Evolutionary conservation across 2,329 filamentous ascomycete genomes (phyloP).

Genomic region (Monosporascus cannonballus): DNA sequence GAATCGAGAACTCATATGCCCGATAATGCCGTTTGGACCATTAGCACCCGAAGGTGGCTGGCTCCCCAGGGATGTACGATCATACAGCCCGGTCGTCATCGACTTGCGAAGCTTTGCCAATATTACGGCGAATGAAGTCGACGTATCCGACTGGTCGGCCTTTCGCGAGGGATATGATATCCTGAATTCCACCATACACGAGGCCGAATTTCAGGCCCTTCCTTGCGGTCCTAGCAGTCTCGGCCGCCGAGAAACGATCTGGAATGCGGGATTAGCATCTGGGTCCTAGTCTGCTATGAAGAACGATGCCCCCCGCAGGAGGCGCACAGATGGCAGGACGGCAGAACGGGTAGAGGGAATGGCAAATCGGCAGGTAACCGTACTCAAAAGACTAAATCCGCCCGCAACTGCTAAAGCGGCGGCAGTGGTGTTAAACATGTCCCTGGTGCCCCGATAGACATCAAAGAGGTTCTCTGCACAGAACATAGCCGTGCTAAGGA

Average conservation of each 20-base stretch:
- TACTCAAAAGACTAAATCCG: slow-evolving; percentile 80
- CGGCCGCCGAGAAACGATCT: slow-evolving; percentile 77
- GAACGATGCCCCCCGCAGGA: background rate
- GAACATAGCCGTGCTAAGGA: slow-evolving; percentile 73
- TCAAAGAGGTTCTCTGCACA: slow-evolving; percentile 82
- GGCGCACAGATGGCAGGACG: background rate
- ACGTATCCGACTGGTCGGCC: slow-evolving; percentile 72
- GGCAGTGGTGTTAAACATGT: slow-evolving; percentile 74
- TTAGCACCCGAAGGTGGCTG: too few relatives aligned
- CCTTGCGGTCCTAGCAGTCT: slow-evolving; percentile 71
- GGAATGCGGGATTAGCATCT: slow-evolving; percentile 2
- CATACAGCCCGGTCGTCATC: slow-evolving; percentile 13
- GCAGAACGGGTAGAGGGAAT: too few relatives aligned
- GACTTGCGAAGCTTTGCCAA: slow-evolving; percentile 22
- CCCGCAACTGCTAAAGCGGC: slow-evolving; percentile 82
- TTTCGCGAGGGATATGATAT: slow-evolving; percentile 60
- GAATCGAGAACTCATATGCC: background rate
- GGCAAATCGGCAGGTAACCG: slow-evolving; percentile 1
- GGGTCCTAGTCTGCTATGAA: too few relatives aligned
- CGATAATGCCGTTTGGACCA: too few relatives aligned
- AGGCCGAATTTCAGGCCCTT: slow-evolving; percentile 74
- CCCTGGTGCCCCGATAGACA: slow-evolving; percentile 59
- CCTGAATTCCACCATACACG: slow-evolving; percentile 75
- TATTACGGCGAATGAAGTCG: slow-evolving; percentile 52
- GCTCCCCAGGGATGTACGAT: background rate